phyloP scores from a whole-genome alignment of 768 basidiomycete species.

The Mycena pura region DNA sequence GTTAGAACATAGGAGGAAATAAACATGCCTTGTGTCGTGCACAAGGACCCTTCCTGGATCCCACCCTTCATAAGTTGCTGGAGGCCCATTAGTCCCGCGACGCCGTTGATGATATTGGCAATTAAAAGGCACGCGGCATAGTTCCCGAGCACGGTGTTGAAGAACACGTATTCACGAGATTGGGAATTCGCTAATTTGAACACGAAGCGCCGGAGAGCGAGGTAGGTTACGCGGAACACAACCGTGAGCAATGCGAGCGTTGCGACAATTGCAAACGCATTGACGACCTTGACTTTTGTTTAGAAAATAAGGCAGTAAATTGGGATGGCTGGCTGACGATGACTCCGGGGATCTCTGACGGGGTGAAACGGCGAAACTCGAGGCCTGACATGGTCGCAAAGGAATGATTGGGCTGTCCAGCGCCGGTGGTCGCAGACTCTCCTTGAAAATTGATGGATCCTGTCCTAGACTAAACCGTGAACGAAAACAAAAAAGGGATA shows the following conservation, averaged over 20 bases:
- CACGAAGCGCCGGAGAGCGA: constrained; percentile 46
- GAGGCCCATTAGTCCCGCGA: constrained; percentile 61
- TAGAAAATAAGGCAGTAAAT: too few relatives aligned
- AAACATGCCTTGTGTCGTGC: constrained; percentile 64
- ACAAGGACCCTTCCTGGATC: constrained; percentile 60
- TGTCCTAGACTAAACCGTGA: constrained; percentile 25
- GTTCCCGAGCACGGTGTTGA: constrained; percentile 73
- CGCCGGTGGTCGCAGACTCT: constrained; percentile 25
- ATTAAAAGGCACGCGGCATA: constrained; percentile 70
- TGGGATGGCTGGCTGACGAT: constrained; percentile 38
- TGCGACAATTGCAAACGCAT: constrained; percentile 61
- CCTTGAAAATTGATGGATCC: constrained; percentile 33
- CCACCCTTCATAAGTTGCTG: constrained; percentile 53
- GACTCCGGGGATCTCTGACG: constrained; percentile 42
- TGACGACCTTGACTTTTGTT: constrained; percentile 45
- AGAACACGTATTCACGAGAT: constrained; percentile 63
- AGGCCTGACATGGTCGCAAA: constrained; percentile 17
- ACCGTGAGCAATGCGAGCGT: constrained; percentile 59
- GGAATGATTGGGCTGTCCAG: constrained; percentile 21
- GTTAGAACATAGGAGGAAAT: neutral
- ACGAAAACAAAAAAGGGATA: constrained; percentile 24
- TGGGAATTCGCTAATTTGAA: constrained; percentile 26
- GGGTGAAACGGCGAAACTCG: constrained; percentile 38
- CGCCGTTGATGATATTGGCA: constrained; percentile 59
- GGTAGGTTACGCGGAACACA: constrained; percentile 53